Conservation (phyloP, 2,329 filamentous ascomycete species). For the Aspergillaceae sp. region DNA sequence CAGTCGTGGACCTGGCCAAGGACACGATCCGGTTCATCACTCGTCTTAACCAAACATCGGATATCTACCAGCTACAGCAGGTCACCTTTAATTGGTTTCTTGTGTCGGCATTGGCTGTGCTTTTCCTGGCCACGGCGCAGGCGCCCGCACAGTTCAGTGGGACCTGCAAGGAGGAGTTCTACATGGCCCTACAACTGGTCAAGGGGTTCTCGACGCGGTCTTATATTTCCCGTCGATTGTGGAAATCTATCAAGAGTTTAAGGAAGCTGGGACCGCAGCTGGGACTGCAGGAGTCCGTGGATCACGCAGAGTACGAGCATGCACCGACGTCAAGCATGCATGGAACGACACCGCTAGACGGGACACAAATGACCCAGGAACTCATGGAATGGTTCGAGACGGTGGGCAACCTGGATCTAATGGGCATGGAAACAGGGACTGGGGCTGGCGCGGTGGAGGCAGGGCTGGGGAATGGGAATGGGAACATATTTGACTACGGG, state of each 20-base stretch:
- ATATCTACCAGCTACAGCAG: slow-evolving; percentile 55
- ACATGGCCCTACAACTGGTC: slow-evolving; percentile 55
- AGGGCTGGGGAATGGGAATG: slow-evolving; percentile 16
- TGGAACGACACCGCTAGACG: slow-evolving; percentile 33
- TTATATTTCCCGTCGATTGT: slow-evolving; percentile 53
- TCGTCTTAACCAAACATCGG: slow-evolving; percentile 50
- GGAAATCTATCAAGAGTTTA: slow-evolving; percentile 54
- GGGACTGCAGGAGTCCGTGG: slow-evolving; percentile 32
- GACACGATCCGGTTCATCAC: slow-evolving; percentile 55
- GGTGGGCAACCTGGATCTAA: slow-evolving; percentile 46
- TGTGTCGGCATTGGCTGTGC: slow-evolving; percentile 52
- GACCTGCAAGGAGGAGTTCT: slow-evolving; percentile 54
- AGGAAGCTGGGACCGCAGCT: slow-evolving; percentile 54
- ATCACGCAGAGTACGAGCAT: neutral
- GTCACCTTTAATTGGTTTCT: slow-evolving; percentile 59
- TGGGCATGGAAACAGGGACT: slow-evolving; percentile 19
- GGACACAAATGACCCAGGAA: slow-evolving; percentile 50
- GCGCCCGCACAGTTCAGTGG: slow-evolving; percentile 51
- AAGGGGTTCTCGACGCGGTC: slow-evolving; percentile 53
- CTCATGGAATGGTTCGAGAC: slow-evolving; percentile 55
- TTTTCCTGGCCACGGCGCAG: slow-evolving; percentile 56
- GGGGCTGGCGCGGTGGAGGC: slow-evolving; percentile 2
- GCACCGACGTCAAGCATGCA: slow-evolving; percentile 40
- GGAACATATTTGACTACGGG: slow-evolving; percentile 43
- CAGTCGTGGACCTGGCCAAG: slow-evolving; percentile 54